A percentile compares a stretch with the other conserved stretches of the same genome.
phyloP scores from a whole-genome alignment of 176 grass and related monocot genomes.

The Lolium perenne region DNA sequence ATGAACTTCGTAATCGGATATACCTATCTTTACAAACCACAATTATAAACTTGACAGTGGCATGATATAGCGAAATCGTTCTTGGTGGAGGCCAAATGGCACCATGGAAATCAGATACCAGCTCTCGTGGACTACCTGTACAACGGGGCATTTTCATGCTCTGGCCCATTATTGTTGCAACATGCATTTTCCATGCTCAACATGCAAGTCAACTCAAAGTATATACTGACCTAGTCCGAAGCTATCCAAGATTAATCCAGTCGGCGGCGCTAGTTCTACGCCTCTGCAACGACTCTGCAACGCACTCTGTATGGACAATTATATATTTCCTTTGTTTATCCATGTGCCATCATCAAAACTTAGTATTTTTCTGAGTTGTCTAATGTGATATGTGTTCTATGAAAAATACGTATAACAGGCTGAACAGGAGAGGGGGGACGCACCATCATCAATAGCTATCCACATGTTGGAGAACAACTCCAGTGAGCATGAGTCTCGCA shows the following conservation, averaged over 20 bases:
- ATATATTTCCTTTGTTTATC: too few relatives aligned
- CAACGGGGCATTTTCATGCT: conserved; percentile 18
- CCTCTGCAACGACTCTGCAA: conserved; percentile 42
- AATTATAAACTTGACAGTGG: conserved; percentile 38
- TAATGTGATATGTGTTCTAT: not conserved
- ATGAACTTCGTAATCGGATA: not conserved
- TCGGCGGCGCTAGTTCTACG: too few relatives aligned
- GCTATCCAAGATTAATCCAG: too few relatives aligned
- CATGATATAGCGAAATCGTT: conserved; percentile 32
- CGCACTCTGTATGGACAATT: too few relatives aligned
- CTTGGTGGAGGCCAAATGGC: conserved; percentile 62
- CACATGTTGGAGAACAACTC: conserved; percentile 39
- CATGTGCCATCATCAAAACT: too few relatives aligned
- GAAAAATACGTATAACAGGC: conserved; percentile 16
- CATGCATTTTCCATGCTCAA: conserved; percentile 34
- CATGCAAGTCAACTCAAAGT: not conserved
- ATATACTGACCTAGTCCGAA: not conserved
- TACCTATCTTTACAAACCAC: not conserved
- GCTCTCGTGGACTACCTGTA: conserved; percentile 36
- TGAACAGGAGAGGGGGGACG: conserved; percentile 53
- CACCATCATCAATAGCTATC: conserved; percentile 48
- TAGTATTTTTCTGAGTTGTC: not conserved
- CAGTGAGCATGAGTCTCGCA: conserved; percentile 35
- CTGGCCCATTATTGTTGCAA: not conserved
- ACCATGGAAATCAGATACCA: conserved; percentile 39